Conservation (phyloP, 805 yeast genomes). For the Candida suzukii region DNA sequence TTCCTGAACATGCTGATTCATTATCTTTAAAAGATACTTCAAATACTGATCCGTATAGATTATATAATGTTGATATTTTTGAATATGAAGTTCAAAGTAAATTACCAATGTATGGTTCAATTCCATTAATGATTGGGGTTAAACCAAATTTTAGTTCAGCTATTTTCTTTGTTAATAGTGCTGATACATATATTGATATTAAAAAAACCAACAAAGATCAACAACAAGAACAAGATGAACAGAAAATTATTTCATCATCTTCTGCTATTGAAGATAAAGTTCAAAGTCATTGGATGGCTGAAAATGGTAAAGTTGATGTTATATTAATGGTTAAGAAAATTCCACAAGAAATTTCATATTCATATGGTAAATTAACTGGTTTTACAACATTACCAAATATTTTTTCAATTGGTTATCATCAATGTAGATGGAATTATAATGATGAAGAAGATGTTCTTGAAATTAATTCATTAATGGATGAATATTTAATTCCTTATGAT, state of each 20-base stretch:
- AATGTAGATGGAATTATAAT: slow-evolving; percentile 96
- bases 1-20: slow-evolving; percentile 92
- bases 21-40: slow-evolving; percentile 67
- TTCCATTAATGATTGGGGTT: slow-evolving; percentile 78
- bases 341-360: slow-evolving; percentile 46
- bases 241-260: neutral
- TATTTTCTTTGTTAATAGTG: slow-evolving; percentile 85
- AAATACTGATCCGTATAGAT: slow-evolving; percentile 66
- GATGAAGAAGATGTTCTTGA: slow-evolving; percentile 79
- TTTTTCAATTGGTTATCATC: slow-evolving; percentile 86
- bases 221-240: slow-evolving; percentile 3
- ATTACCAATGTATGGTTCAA: slow-evolving; percentile 91
- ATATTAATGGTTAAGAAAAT: slow-evolving; percentile 54
- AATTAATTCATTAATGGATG: slow-evolving; percentile 65
- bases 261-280: slow-evolving; percentile 10
- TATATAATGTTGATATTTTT: slow-evolving; percentile 90
- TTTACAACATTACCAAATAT: slow-evolving; percentile 63
- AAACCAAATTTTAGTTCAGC: slow-evolving; percentile 57
- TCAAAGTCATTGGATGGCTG: slow-evolving; percentile 88
- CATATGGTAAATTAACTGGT: slow-evolving; percentile 72
- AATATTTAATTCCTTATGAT: slow-evolving; percentile 73
- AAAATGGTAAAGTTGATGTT: slow-evolving; percentile 76
- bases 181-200: slow-evolving; percentile 87
- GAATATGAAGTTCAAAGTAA: slow-evolving; percentile 82
- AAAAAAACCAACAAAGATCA: slow-evolving; percentile 21